phyloP scores from a whole-genome alignment of 805 yeast genomes.

The Teunomyces gatunensis region DNA sequence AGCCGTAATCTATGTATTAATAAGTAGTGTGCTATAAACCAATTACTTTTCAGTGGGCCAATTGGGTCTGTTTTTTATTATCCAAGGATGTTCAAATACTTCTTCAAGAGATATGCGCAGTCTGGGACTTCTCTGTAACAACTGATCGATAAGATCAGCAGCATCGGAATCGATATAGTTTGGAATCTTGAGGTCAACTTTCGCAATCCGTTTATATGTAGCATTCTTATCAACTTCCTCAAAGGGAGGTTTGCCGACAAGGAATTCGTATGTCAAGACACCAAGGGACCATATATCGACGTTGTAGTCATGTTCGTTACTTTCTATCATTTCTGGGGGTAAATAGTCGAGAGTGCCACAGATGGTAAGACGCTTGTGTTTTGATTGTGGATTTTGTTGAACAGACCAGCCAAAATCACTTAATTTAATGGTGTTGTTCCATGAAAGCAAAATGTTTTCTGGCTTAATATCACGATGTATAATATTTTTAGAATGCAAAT shows the following conservation, averaged over 20 bases:
- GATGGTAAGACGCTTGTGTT: constrained; percentile 63
- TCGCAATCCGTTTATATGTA: constrained; percentile 77
- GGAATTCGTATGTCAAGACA: constrained; percentile 75
- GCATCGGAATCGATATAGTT: constrained; percentile 69
- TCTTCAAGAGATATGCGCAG: constrained; percentile 60
- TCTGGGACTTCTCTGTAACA: constrained; percentile 68
- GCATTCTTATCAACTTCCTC: constrained; percentile 76
- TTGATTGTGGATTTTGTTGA: constrained; percentile 27
- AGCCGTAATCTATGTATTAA: constrained; percentile 2
- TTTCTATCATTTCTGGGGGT: constrained; percentile 93
- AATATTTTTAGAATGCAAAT: constrained; percentile 75
- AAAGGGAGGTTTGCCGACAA: constrained; percentile 90
- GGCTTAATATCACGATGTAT: constrained; percentile 95
- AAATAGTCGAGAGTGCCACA: constrained; percentile 95
- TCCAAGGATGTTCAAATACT: constrained; percentile 83
- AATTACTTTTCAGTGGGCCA: constrained; percentile 46
- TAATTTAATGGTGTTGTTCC: constrained; percentile 73
- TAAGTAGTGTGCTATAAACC: background rate
- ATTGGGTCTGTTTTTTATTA: constrained; percentile 54
- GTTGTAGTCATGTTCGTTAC: constrained; percentile 68
- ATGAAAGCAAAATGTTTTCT: constrained; percentile 79
- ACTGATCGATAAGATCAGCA: constrained; percentile 61
- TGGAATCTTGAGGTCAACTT: constrained; percentile 76
- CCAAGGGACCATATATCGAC: constrained; percentile 96
- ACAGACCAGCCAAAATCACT: constrained; percentile 98